Conservation (phyloP, 1,284 basidiomycete genomes). For the Apiotrichum veenhuisii region DNA sequence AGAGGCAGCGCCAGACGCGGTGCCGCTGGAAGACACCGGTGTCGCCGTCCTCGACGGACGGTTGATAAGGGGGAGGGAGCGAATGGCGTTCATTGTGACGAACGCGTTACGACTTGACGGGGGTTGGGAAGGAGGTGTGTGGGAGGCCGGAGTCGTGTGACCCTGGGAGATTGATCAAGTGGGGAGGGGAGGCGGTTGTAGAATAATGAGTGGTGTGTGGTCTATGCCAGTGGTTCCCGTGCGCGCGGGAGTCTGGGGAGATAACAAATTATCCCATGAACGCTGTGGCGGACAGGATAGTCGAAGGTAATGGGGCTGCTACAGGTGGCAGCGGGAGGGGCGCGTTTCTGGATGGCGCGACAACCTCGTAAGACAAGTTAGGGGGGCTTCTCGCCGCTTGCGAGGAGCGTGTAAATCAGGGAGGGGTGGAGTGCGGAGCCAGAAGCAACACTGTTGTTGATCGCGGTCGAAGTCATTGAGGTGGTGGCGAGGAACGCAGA, state of each 20-base stretch:
- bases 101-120: background rate
- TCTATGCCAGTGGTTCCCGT: constrained; percentile 7
- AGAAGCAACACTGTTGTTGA: constrained; percentile 34
- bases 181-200: background rate
- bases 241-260: constrained; percentile 10
- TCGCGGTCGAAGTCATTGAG: background rate
- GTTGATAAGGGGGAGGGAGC: constrained; percentile 49
- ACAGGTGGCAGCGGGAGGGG: constrained; percentile 7
- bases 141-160: background rate
- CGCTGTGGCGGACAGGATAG: background rate
- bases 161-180: background rate
- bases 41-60: constrained; percentile 47
- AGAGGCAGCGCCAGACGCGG: constrained; percentile 10
- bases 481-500: too few species aligned
- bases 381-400: constrained; percentile 46
- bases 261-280: constrained; percentile 29
- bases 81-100: constrained; percentile 46
- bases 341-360: constrained; percentile 1
- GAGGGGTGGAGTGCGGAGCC: constrained; percentile 42
- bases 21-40: constrained; percentile 40
- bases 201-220: constrained; percentile 7
- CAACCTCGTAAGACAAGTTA: constrained; percentile 35
- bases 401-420: constrained; percentile 43
- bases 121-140: constrained; percentile 1
- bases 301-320: constrained; percentile 7